Evolutionary conservation across 2,329 filamentous ascomycete genomes (phyloP), one percentile per base, ranked within the genome.

Genomic region (Ceratocystis huliohia): DNA sequence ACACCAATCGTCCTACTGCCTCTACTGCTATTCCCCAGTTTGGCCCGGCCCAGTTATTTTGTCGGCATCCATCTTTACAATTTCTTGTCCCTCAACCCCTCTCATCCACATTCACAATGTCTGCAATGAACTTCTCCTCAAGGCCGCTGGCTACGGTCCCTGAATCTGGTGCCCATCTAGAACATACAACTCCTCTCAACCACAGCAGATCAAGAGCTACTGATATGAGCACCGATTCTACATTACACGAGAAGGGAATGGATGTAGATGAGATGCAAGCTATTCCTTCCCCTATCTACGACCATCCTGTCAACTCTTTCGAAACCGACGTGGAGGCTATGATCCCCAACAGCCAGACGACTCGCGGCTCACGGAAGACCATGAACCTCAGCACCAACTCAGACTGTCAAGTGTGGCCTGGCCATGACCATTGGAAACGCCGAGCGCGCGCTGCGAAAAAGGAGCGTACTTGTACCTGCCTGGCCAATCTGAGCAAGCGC

Each of bases 351-450:
- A 61, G 64, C 15, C 71, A 74, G 57, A 72, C 71, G 61, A 75
- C 74, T 67, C 20, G 68, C 68, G 30, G 72, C 33, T 75, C 72
- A 65, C 72, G 73, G 66, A 76, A 75, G 67, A 74, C 75, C 4
- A 70, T 73, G 66, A 73, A 72, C 20, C 72, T 73, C 30, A 79
- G 78, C 37, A 79, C 78, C 65, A 77, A 77, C 68, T 74, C 72
- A 63, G 81, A 85, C 68, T 81, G 79, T 70, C 77, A 80, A 57
- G 81, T 84, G 20, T 86, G 84, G 84, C 84, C 84, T 4, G 80
- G 81, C 66, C 79, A 83, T 71, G 78, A 80, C 28, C 79, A 84
- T 72, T 85, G 84, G 82, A 82, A 81, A 73, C 76, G 79, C 68
- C 83, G 84, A 76, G 81, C 82, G 68, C 82, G 81, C 74, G 79